Evolutionary conservation across 1,284 basidiomycete species (phyloP).

Genomic region (Anthracocystis walkeri): DNA sequence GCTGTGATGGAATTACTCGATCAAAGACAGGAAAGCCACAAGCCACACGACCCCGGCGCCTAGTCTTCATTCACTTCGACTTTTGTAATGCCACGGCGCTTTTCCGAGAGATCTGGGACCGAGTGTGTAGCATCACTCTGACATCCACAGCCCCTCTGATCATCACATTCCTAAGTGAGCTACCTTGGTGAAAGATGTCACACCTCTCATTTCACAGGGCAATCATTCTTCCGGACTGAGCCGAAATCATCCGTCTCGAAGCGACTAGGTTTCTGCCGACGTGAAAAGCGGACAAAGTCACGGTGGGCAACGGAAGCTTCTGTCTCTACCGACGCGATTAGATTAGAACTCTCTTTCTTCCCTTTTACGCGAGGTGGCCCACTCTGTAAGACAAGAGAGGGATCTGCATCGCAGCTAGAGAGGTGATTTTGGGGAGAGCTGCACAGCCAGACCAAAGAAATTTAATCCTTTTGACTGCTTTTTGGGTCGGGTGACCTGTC

Average conservation of each 20-base stretch:
- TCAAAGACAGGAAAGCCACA: neutral
- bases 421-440: slow-evolving; percentile 5
- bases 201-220: slow-evolving; percentile 1
- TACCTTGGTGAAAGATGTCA: neutral
- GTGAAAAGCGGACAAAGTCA: neutral
- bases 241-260: neutral
- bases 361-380: neutral
- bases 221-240: neutral
- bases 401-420: slow-evolving; percentile 4
- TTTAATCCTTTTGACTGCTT: neutral
- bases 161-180: neutral
- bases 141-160: neutral
- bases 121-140: neutral
- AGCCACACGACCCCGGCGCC: neutral
- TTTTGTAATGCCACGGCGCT: slow-evolving; percentile 1
- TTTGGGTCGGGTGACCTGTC: too few species aligned
- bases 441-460: too few species aligned
- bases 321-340: slow-evolving; percentile 1
- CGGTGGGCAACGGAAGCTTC: neutral
- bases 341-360: neutral
- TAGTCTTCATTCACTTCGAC: too few species aligned
- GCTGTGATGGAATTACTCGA: neutral
- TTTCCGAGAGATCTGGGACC: slow-evolving; percentile 2
- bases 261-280: neutral
- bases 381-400: neutral